Conservation (phyloP, 1,284 basidiomycete genomes). For the Meira miltonrushii region DNA sequence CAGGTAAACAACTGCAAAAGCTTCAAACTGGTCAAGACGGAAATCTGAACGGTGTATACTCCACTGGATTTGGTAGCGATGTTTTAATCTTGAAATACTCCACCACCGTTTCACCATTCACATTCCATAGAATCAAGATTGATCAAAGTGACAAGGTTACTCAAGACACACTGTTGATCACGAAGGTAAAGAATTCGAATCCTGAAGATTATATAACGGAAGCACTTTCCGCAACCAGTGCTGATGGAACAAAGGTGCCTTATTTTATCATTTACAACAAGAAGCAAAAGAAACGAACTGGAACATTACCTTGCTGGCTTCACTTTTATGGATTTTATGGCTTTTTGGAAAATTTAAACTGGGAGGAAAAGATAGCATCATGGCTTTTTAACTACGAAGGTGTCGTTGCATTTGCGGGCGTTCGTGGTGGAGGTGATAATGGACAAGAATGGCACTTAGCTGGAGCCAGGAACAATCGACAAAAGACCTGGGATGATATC, state of each 20-base stretch:
- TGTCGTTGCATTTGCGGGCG: slow-evolving; percentile 62
- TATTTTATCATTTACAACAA: slow-evolving; percentile 81
- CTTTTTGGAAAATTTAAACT: slow-evolving; percentile 67
- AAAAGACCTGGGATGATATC: slow-evolving; percentile 69
- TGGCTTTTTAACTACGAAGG: slow-evolving; percentile 71
- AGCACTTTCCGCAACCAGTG: neutral
- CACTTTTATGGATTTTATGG: slow-evolving; percentile 62
- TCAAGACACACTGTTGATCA: slow-evolving; percentile 11
- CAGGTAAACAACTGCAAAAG: slow-evolving; percentile 61
- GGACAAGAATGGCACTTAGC: slow-evolving; percentile 58
- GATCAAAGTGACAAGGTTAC: slow-evolving; percentile 14
- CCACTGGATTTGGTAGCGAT: slow-evolving; percentile 59
- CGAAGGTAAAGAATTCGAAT: neutral
- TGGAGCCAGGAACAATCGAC: slow-evolving; percentile 48
- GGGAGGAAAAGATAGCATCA: slow-evolving; percentile 68
- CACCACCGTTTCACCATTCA: slow-evolving; percentile 66
- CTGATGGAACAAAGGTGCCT: slow-evolving; percentile 52
- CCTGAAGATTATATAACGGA: slow-evolving; percentile 66
- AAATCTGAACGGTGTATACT: slow-evolving; percentile 62
- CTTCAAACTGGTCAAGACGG: slow-evolving; percentile 60
- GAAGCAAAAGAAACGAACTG: slow-evolving; percentile 63
- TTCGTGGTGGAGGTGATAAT: slow-evolving; percentile 69
- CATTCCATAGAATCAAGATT: slow-evolving; percentile 54
- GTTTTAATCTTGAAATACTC: slow-evolving; percentile 66
- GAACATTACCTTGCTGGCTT: slow-evolving; percentile 71